Evolutionary conservation across 352 stramenopile genomes (phyloP).

Genomic region (Pythium sukuiense): DNA sequence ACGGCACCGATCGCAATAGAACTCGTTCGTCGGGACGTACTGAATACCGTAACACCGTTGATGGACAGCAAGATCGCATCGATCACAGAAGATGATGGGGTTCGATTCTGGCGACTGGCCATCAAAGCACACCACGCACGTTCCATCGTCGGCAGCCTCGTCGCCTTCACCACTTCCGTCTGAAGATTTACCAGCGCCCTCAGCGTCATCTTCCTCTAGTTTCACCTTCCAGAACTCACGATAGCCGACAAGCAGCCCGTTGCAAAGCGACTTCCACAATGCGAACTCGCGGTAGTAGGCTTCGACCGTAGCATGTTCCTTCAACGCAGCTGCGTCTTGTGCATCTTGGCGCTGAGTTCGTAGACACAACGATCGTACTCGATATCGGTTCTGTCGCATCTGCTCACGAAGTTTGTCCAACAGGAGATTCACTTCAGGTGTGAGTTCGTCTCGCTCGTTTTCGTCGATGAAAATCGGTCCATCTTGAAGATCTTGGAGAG

Average conservation of each 20-base stretch:
- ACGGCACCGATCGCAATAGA: slow-evolving; percentile 87
- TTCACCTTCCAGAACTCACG: slow-evolving; percentile 31
- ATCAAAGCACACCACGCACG: slow-evolving; percentile 90
- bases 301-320: slow-evolving; percentile 36
- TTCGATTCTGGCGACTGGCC: slow-evolving; percentile 84
- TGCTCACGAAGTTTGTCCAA: slow-evolving; percentile 77
- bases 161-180: slow-evolving; percentile 32
- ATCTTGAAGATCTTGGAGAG: slow-evolving; percentile 43
- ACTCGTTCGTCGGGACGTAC: slow-evolving; percentile 83
- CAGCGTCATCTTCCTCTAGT: slow-evolving; percentile 17
- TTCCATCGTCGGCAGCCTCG: slow-evolving; percentile 71
- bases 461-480: slow-evolving; percentile 1
- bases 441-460: slow-evolving; percentile 53
- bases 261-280: slow-evolving; percentile 75
- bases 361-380: slow-evolving; percentile 50
- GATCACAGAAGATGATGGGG: slow-evolving; percentile 90
- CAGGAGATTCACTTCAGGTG: slow-evolving; percentile 71
- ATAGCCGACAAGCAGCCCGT: slow-evolving; percentile 67
- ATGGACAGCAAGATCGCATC: slow-evolving; percentile 88
- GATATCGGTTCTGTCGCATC: slow-evolving; percentile 70
- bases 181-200: slow-evolving; percentile 25
- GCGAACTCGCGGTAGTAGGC: slow-evolving; percentile 76
- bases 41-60: slow-evolving; percentile 87
- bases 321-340: slow-evolving; percentile 30
- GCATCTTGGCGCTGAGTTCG: slow-evolving; percentile 41